Conservation (phyloP, 169 alveolate genomes). For the Eimeria sp. region DNA sequence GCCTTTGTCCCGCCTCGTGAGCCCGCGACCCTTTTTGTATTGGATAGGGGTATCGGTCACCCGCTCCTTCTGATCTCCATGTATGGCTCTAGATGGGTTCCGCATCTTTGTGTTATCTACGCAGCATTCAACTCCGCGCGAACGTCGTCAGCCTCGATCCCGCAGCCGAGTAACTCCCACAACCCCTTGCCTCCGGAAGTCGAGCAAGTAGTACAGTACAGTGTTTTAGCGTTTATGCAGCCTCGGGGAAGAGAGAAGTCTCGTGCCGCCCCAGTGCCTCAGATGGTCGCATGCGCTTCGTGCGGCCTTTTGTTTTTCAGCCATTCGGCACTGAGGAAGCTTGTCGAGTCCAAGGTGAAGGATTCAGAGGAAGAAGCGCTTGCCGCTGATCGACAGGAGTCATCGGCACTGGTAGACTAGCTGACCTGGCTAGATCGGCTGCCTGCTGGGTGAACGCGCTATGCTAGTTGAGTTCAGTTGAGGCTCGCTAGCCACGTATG, state of each 20-base stretch:
- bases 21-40: neutral
- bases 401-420: neutral
- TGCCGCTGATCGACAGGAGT: slow-evolving; percentile 45
- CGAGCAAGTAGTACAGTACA: neutral
- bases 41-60: neutral
- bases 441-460: neutral
- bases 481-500: neutral
- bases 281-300: neutral
- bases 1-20: slow-evolving; percentile 53
- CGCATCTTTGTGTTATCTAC: neutral
- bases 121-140: slow-evolving; percentile 68
- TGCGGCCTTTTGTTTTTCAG: slow-evolving; percentile 4
- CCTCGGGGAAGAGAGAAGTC: neutral
- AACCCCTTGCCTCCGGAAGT: neutral
- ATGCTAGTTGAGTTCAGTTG: neutral
- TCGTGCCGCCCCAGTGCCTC: neutral
- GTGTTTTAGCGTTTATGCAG: neutral
- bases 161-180: slow-evolving; percentile 13
- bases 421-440: neutral
- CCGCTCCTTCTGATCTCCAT: neutral
- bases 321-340: slow-evolving; percentile 45
- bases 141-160: slow-evolving; percentile 29
- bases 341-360: slow-evolving; percentile 30
- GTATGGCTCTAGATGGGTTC: neutral
- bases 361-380: slow-evolving; percentile 63